Percentiles rank a stretch among this genome's conserved stretches.
Conservation (phyloP, 352 stramenopile genomes). For the Phytopythium montanum region DNA sequence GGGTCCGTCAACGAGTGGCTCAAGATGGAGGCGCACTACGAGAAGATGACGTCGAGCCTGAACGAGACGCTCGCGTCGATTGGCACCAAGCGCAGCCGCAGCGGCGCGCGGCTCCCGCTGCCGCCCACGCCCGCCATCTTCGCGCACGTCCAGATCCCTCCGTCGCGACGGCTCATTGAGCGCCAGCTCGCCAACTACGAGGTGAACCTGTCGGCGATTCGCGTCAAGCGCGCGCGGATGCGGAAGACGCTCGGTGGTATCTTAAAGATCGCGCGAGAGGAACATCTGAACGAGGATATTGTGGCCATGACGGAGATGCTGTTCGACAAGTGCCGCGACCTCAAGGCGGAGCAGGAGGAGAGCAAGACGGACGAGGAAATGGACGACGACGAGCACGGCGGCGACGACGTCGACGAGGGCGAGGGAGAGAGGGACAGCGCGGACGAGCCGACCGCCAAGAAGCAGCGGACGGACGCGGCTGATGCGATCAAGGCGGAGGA, state of each 20-base stretch:
- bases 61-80: conserved; percentile 45
- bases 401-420: conserved; percentile 4
- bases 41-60: conserved; percentile 54
- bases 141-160: conserved; percentile 54
- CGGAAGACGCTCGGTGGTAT: conserved; percentile 46
- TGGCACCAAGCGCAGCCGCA: conserved; percentile 37
- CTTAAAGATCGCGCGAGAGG: conserved; percentile 57
- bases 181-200: conserved; percentile 69
- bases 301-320: conserved; percentile 48
- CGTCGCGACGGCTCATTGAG: conserved; percentile 60
- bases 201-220: conserved; percentile 47
- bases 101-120: conserved; percentile 17
- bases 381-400: conserved; percentile 18
- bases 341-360: conserved; percentile 49
- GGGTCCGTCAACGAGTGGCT: conserved; percentile 67
- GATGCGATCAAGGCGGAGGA: conserved; percentile 9
- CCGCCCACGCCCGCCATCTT: conserved; percentile 41
- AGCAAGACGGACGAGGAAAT: conserved; percentile 20
- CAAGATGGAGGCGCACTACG: conserved; percentile 69
- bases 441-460: conserved; percentile 36
- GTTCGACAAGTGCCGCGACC: conserved; percentile 46
- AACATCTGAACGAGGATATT: conserved; percentile 54
- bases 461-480: conserved; percentile 18
- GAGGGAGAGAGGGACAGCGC: conserved; percentile 11
- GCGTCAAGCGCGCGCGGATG: conserved; percentile 40